A percentile compares a stretch with the other conserved stretches of the same genome.
phyloP scores from a whole-genome alignment of 306 rosid species.

The Vigna reflexopilosa region DNA sequence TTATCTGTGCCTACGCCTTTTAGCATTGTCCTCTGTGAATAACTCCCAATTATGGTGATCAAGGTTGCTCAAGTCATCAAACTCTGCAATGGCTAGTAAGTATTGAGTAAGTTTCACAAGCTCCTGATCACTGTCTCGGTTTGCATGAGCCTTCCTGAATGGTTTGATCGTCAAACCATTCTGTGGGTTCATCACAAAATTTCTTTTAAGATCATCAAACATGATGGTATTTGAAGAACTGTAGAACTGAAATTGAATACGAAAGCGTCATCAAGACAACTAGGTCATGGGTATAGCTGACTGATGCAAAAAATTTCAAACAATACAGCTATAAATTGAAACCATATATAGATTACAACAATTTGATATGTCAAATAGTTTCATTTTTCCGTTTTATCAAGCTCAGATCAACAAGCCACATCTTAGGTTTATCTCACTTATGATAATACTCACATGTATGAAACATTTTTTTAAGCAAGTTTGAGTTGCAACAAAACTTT shows the following conservation, averaged over 20 bases:
- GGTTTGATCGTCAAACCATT: slow-evolving; percentile 92
- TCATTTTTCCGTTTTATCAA: slow-evolving; percentile 12
- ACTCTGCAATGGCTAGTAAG: slow-evolving; percentile 91
- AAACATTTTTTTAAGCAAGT: slow-evolving; percentile 24
- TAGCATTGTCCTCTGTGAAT: slow-evolving; percentile 67
- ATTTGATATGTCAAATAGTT: neutral
- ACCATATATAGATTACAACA: neutral
- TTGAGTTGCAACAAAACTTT: neutral
- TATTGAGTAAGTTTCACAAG: slow-evolving; percentile 88
- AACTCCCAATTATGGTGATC: slow-evolving; percentile 75
- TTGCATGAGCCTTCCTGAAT: slow-evolving; percentile 96
- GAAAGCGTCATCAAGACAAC: slow-evolving; percentile 41
- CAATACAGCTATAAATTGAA: neutral
- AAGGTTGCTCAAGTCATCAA: slow-evolving; percentile 79
- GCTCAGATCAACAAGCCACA: neutral
- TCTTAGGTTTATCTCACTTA: slow-evolving; percentile 14
- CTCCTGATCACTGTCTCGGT: slow-evolving; percentile 82
- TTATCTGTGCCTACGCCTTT: slow-evolving; percentile 81
- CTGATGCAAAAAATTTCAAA: neutral
- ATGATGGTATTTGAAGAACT: slow-evolving; percentile 80
- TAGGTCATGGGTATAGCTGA: neutral
- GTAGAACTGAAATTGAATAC: slow-evolving; percentile 70
- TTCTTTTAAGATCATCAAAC: slow-evolving; percentile 93
- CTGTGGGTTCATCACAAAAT: slow-evolving; percentile 97
- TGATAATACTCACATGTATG: slow-evolving; percentile 10